phyloP scores from a whole-genome alignment of 2,329 filamentous ascomycete genomes.

The Davidsoniella neocaledoniae region DNA sequence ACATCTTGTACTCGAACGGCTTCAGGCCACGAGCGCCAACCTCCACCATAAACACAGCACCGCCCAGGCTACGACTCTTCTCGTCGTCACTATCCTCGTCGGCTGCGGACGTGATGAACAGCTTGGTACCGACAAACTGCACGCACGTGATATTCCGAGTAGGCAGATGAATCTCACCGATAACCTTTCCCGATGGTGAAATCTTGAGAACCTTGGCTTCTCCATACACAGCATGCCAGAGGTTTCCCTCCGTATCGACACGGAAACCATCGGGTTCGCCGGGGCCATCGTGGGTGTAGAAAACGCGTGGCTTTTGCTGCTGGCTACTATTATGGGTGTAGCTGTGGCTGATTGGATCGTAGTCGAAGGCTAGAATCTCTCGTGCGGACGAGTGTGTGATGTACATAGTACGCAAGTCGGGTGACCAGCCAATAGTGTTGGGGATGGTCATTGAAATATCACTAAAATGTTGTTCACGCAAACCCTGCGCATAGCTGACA shows the following conservation, averaged over 20 bases:
- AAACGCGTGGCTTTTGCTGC: conserved; percentile 30
- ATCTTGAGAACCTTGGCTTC: conserved; percentile 61
- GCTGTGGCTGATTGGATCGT: conserved; percentile 43
- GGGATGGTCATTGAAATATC: conserved; percentile 66
- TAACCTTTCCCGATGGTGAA: conserved; percentile 47
- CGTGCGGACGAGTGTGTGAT: conserved; percentile 62
- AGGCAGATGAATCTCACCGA: conserved; percentile 60
- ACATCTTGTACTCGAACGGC: conserved; percentile 46
- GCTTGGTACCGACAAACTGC: conserved; percentile 55
- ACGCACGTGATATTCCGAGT: conserved; percentile 69
- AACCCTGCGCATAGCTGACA: conserved; percentile 46
- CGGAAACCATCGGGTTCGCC: conserved; percentile 65
- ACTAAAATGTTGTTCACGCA: conserved; percentile 41
- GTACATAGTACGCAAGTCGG: conserved; percentile 57
- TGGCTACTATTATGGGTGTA: conserved; percentile 37
- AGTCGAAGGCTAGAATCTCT: conserved; percentile 61
- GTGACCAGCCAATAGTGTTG: conserved; percentile 71
- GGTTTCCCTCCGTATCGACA: conserved; percentile 66
- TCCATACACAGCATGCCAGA: conserved; percentile 82
- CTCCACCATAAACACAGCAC: conserved; percentile 59
- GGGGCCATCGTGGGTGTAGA: conserved; percentile 53
- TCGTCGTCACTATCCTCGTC: conserved; percentile 49
- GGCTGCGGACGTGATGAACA: conserved; percentile 64
- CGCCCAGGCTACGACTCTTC: conserved; percentile 42
- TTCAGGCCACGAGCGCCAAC: conserved; percentile 53